Percentiles rank a stretch among this genome's conserved stretches.
Conservation (phyloP, 768 basidiomycete species). For the Lactifluus hygrophoroides region DNA sequence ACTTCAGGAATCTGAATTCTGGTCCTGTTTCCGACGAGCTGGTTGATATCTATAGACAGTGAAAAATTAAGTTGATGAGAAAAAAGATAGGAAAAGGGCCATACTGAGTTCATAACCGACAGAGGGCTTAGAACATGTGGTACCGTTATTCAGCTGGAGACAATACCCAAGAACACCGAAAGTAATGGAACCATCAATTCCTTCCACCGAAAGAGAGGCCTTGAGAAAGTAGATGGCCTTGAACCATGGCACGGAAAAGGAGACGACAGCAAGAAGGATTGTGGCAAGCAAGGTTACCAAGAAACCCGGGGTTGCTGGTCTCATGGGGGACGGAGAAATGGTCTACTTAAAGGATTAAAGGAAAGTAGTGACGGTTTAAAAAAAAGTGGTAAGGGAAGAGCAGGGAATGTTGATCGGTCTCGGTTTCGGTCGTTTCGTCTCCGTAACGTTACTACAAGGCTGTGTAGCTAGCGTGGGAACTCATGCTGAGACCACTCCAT, state of each 20-base stretch:
- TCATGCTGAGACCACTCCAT: conserved; percentile 19
- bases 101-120: conserved; percentile 86
- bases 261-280: conserved; percentile 71
- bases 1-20: conserved; percentile 69
- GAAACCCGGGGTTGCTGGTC: conserved; percentile 88
- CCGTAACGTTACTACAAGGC: neutral
- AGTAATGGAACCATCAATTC: conserved; percentile 52
- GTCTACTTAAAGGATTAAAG: neutral
- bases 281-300: conserved; percentile 75
- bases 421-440: too few relatives aligned
- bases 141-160: conserved; percentile 42
- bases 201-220: conserved; percentile 45
- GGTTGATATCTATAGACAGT: conserved; percentile 58
- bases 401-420: neutral
- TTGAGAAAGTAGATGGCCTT: conserved; percentile 87
- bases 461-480: neutral
- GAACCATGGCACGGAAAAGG: conserved; percentile 85
- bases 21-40: conserved; percentile 60
- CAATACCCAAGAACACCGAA: conserved; percentile 94
- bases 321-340: conserved; percentile 48
- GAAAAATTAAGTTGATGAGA: neutral
- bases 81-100: conserved; percentile 20
- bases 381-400: neutral
- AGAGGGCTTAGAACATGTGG: conserved; percentile 68
- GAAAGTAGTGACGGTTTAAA: neutral